Conservation (phyloP, 805 yeast species). For the Cyberlindnera nakhonratchasimensis region DNA sequence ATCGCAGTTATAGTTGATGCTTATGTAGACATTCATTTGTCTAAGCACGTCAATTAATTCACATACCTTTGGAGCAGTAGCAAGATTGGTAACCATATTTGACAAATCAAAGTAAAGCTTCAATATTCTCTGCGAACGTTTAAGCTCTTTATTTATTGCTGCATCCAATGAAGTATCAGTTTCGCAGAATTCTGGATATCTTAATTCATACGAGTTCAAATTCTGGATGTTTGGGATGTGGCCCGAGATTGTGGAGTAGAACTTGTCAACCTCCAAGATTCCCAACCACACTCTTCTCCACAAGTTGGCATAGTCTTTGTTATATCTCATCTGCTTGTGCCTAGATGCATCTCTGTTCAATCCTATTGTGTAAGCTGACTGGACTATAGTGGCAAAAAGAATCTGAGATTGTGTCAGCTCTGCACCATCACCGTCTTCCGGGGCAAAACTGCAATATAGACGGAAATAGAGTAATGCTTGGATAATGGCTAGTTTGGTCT, state of each 20-base stretch:
- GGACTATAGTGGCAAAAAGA: conserved; percentile 37
- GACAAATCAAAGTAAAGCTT: conserved; percentile 17
- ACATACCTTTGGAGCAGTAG: conserved; percentile 15
- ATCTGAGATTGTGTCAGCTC: conserved; percentile 41
- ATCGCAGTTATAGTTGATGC: conserved; percentile 17
- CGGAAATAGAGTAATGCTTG: conserved; percentile 43
- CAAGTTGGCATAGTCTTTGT: conserved; percentile 17
- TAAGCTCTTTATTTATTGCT: conserved; percentile 15
- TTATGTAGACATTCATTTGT: conserved; percentile 18
- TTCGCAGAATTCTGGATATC: conserved; percentile 13
- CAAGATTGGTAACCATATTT: conserved; percentile 22
- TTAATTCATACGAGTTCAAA: conserved; percentile 15
- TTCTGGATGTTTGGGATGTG: conserved; percentile 23
- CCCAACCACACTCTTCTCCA: conserved; percentile 28
- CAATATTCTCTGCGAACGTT: conserved; percentile 20
- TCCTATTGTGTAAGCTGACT: conserved; percentile 44
- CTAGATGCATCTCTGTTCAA: conserved; percentile 45
- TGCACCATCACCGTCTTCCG: conserved; percentile 48
- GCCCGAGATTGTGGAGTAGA: conserved; percentile 23
- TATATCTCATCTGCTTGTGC: conserved; percentile 20
- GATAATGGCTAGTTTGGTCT: conserved; percentile 37
- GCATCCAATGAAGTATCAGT: conserved; percentile 11
- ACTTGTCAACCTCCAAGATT: conserved; percentile 24
- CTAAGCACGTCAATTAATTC: conserved; percentile 15
- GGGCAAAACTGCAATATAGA: conserved; percentile 40